These are phyloP conservation scores for Aspergillus nomiae DNA, from an alignment of 2,329 filamentous ascomycete species.

Conservation along the genomic window DNA sequence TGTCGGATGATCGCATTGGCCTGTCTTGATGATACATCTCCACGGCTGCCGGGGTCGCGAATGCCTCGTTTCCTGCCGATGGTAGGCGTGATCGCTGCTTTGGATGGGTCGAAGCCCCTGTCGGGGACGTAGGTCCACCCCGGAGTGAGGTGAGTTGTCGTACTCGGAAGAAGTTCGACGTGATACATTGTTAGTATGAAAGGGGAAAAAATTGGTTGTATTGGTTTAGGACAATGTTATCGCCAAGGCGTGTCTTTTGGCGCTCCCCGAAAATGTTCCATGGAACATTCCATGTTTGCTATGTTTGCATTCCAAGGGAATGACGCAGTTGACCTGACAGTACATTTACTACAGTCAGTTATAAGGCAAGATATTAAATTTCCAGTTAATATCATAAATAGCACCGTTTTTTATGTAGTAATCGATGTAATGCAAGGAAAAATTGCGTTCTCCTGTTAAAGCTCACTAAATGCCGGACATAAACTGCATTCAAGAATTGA, in stretches of 20 bases:
- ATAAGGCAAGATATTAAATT: no score
- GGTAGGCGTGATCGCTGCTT: conserved; percentile 55
- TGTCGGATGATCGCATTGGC: conserved; percentile 80
- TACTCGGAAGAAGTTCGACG: conserved; percentile 78
- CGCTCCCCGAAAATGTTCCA: conserved; percentile 3
- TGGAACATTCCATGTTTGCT: conserved; percentile 17
- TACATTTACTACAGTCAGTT: not conserved
- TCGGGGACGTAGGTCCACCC: conserved; percentile 94
- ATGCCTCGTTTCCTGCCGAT: conserved; percentile 70
- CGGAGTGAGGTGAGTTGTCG: conserved; percentile 69
- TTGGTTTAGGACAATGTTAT: not conserved
- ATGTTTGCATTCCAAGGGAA: conserved; percentile 19
- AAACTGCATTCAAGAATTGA: conserved; percentile 1
- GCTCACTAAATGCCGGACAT: not conserved
- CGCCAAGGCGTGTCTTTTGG: not conserved
- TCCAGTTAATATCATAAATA: not conserved
- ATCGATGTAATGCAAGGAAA: not conserved
- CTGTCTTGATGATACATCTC: conserved; percentile 77
- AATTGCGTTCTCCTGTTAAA: not conserved
- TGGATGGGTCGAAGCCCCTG: conserved; percentile 61
- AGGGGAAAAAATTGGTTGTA: not conserved
- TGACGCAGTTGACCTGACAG: conserved; percentile 9
- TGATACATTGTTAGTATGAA: conserved; percentile 58
- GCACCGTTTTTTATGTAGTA: not conserved
- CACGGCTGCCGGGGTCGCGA: conserved; percentile 55